Base-by-base conservation (phyloP, 1,284 basidiomycete species). In the Tilletia indica region DNA sequence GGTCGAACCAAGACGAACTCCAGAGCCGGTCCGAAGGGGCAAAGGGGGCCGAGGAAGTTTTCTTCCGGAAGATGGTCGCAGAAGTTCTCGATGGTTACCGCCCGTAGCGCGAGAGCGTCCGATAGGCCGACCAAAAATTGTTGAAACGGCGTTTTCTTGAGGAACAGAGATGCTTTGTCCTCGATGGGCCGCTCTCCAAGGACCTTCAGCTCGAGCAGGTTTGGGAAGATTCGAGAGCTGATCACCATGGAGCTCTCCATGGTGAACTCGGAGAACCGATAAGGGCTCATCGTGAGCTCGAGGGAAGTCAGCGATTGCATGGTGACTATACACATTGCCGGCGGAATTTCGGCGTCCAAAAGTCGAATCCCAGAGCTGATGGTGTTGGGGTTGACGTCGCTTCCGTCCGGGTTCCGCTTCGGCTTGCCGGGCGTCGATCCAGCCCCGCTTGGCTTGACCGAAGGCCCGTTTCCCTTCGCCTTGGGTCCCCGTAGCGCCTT, bases 211-310 rank as follows among this genome's bases (percentile, higher is more conserved):
- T 64, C 61, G 34, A 64, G 36, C 1, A 64, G 36, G 36, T 64
- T 38, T 2, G 61, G 61, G 61, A 64, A 64, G 36, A 64, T 64
- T 16, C 61, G 31, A 25, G 61, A 64, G n/a, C 36, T 42, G 34
- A 64, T 42, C 61, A 21, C 12, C 61, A 21, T 64, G 12, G 12
- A n/a, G 36, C 38, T 4, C 36, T 64, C 61, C 14, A 14, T 36
- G 12, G 61, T 64, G 14, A 64, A 19, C 14, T 64, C 34, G 11
- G 61, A 16, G 31, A 64, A 34, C 6, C 39, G 31, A 14, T 64
- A 64, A 0, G 12, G 31, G 61, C 39, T 21, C 14, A 64, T 19
- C 19, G 36, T 19, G 4, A 64, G 61, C 21, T 64, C 61, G 12
- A 64, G 61, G 36, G 36, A 39, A 11, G 61, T 64, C 14, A 64